These are phyloP conservation scores for Thalassiosira exigua DNA, from an alignment of 352 stramenopile genomes.

Conservation along the genomic window DNA sequence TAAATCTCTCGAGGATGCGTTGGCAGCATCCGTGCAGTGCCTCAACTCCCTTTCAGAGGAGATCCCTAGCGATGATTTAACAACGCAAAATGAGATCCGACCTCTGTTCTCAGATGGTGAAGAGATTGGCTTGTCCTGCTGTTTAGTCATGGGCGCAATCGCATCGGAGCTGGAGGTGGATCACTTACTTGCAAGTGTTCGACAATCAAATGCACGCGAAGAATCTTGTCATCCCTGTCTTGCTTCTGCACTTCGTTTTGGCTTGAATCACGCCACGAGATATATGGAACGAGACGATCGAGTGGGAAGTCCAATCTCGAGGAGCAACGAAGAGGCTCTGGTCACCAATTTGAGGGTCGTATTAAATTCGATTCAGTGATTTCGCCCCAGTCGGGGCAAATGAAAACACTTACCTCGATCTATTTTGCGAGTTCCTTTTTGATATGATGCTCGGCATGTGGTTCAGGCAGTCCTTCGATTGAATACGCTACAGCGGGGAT, in stretches of 20 bases:
- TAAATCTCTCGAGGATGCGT: conserved; percentile 54
- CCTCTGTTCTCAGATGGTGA: background rate
- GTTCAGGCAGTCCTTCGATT: too few relatives aligned
- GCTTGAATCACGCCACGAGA: too few relatives aligned
- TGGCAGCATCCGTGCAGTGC: conserved; percentile 53
- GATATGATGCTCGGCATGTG: too few relatives aligned
- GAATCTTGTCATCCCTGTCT: conserved; percentile 14
- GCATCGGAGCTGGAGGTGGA: conserved; percentile 48
- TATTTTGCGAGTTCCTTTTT: too few relatives aligned
- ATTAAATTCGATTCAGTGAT: too few relatives aligned
- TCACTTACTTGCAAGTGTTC: conserved; percentile 20
- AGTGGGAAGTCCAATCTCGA: too few relatives aligned
- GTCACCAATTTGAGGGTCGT: too few relatives aligned
- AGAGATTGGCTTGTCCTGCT: conserved; percentile 42
- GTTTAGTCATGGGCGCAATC: conserved; percentile 40
- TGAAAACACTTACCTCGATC: too few relatives aligned
- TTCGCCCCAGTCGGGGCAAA: too few relatives aligned
- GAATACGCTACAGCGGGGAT: too few relatives aligned
- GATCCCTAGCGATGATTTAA: background rate
- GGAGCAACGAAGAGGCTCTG: too few relatives aligned
- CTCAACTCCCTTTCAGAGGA: conserved; percentile 15
- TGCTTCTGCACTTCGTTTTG: conserved; percentile 22
- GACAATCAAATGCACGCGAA: conserved; percentile 12
- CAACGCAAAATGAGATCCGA: background rate
- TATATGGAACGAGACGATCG: too few relatives aligned